Evolutionary conservation across 2,329 filamentous ascomycete species (phyloP).

Genomic region (Neurospora sp.): DNA sequence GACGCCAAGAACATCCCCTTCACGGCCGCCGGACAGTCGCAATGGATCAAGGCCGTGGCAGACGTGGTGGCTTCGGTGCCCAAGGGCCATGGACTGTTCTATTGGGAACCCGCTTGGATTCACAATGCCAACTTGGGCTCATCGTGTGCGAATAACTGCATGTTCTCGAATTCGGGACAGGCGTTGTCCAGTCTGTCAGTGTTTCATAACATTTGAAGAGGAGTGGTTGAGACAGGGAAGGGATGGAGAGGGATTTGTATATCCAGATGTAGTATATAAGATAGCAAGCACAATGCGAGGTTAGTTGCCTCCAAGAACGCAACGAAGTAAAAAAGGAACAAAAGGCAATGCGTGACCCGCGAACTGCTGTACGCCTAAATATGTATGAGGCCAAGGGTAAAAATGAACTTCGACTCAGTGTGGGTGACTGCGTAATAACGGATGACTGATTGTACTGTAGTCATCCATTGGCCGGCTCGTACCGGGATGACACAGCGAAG

Average conservation of each 20-base stretch:
- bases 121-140: conserved; percentile 55
- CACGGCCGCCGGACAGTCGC: conserved; percentile 50
- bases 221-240: neutral
- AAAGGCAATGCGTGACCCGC: neutral
- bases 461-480: neutral
- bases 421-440: neutral
- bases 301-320: neutral
- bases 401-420: neutral
- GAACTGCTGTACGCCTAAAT: neutral
- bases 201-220: conserved; percentile 26
- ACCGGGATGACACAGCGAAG: neutral
- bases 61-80: conserved; percentile 41
- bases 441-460: neutral
- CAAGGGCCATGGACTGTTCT: conserved; percentile 52
- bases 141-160: conserved; percentile 52
- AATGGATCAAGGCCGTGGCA: conserved; percentile 51
- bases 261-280: neutral
- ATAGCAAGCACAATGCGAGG: neutral
- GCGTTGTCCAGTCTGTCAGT: conserved; percentile 47
- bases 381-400: neutral
- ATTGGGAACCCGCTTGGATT: conserved; percentile 67
- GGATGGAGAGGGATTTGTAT: neutral
- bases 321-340: neutral
- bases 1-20: conserved; percentile 52
- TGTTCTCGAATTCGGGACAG: conserved; percentile 46